Evolutionary conservation across 495 filamentous ascomycete genomes (phyloP).

Genomic region (Rostrohypoxylon terebratum): DNA sequence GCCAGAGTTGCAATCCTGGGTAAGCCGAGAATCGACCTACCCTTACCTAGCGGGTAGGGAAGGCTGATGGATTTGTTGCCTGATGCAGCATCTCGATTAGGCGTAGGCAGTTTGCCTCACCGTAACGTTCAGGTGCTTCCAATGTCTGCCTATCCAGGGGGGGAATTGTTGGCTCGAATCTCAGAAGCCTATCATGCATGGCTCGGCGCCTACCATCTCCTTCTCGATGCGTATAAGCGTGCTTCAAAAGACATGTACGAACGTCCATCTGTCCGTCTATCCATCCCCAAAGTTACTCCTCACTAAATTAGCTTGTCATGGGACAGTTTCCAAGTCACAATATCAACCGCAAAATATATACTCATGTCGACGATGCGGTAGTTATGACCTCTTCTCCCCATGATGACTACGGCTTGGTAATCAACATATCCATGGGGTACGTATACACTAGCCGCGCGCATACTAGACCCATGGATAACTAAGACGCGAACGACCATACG

Average conservation of each 20-base stretch:
- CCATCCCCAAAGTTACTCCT: background rate
- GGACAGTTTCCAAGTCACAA: background rate
- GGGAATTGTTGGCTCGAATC: background rate
- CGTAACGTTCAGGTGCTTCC: background rate
- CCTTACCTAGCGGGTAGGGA: background rate
- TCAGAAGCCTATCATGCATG: constrained; percentile 5
- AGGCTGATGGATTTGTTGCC: constrained; percentile 3
- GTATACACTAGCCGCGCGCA: constrained; percentile 11
- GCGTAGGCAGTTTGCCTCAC: background rate
- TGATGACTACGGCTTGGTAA: constrained; percentile 11
- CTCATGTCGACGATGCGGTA: background rate
- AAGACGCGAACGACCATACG: background rate
- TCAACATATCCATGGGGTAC: background rate
- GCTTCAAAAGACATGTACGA: background rate
- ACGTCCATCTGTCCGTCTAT: background rate
- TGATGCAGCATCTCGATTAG: background rate
- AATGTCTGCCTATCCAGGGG: background rate
- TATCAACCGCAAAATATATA: background rate
- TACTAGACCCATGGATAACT: constrained; percentile 11
- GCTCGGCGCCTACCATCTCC: background rate
- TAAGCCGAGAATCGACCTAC: background rate
- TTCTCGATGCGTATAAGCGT: constrained; percentile 11
- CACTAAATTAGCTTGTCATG: constrained; percentile 2
- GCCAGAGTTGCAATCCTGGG: background rate
- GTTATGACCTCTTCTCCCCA: constrained; percentile 1